phyloP scores from a whole-genome alignment of 2,329 filamentous ascomycete species.

The Venturia carpophila region DNA sequence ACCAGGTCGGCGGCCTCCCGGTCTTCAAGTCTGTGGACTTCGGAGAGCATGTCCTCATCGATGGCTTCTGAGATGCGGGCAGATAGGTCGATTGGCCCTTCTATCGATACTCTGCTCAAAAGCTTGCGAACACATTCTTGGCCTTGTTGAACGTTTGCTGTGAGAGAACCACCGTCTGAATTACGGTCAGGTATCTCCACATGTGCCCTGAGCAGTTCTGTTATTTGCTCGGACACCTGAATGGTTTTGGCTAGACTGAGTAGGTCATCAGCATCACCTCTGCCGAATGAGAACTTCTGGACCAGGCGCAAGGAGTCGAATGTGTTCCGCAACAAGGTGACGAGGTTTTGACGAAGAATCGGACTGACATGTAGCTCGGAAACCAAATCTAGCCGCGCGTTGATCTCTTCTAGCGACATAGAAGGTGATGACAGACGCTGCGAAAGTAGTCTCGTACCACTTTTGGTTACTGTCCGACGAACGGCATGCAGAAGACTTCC shows the following conservation, averaged over 20 bases:
- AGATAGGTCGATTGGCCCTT: slow-evolving; percentile 61
- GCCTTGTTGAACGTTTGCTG: background rate
- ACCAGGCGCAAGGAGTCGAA: slow-evolving; percentile 84
- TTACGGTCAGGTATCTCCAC: slow-evolving; percentile 20
- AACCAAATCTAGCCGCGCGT: slow-evolving; percentile 72
- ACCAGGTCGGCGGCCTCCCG: slow-evolving; percentile 63
- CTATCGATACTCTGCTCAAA: slow-evolving; percentile 54
- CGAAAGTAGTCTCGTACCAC: slow-evolving; percentile 74
- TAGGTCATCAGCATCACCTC: slow-evolving; percentile 87
- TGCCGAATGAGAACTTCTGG: slow-evolving; percentile 87
- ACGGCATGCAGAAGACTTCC: slow-evolving; percentile 89
- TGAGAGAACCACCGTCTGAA: slow-evolving; percentile 18
- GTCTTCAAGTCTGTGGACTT: slow-evolving; percentile 70
- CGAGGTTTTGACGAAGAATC: slow-evolving; percentile 61
- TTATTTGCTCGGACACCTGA: slow-evolving; percentile 60
- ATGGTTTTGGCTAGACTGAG: slow-evolving; percentile 78
- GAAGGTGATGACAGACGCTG: slow-evolving; percentile 80
- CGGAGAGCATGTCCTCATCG: slow-evolving; percentile 82
- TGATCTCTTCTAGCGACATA: slow-evolving; percentile 73
- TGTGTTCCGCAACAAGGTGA: slow-evolving; percentile 61
- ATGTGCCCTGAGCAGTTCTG: slow-evolving; percentile 36
- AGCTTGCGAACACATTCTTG: slow-evolving; percentile 34
- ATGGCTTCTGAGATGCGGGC: slow-evolving; percentile 67
- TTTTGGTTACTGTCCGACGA: slow-evolving; percentile 81
- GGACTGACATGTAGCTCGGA: slow-evolving; percentile 60